Percentiles rank a stretch among this genome's conserved stretches.
Conservation (phyloP, 345 rosid genomes). For the Camelina hispida region DNA sequence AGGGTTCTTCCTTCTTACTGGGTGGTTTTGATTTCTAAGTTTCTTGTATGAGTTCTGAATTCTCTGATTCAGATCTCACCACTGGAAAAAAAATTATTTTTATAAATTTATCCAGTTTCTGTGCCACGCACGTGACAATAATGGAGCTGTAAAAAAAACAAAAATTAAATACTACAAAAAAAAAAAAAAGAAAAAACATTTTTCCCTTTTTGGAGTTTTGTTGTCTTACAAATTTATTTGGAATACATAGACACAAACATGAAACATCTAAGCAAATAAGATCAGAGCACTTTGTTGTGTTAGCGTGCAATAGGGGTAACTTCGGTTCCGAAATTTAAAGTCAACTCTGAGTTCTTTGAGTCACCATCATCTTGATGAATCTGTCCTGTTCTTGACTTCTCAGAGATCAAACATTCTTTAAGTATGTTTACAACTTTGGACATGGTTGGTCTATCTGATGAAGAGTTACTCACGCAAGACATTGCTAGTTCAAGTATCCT, state of each 20-base stretch:
- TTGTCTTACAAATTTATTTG: conserved; percentile 1
- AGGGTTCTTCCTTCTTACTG: conserved; percentile 33
- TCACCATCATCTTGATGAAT: conserved; percentile 22
- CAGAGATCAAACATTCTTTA: conserved; percentile 37
- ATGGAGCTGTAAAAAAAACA: not conserved
- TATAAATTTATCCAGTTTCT: not conserved
- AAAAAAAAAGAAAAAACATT: no score
- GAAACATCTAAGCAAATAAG: not conserved
- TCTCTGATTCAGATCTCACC: conserved; percentile 35
- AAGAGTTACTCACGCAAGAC: conserved; percentile 33
- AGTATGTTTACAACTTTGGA: conserved; percentile 25
- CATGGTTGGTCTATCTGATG: conserved; percentile 44
- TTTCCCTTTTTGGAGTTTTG: not conserved
- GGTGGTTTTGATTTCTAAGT: not conserved
- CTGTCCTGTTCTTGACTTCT: conserved; percentile 20
- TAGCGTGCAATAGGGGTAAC: conserved; percentile 36
- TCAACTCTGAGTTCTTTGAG: conserved; percentile 33
- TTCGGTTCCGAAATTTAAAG: conserved; percentile 10
- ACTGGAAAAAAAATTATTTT: conserved; percentile 5
- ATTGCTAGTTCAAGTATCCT: conserved; percentile 44
- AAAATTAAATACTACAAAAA: no score
- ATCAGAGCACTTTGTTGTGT: not conserved
- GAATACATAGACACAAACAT: not conserved
- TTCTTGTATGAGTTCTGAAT: not conserved
- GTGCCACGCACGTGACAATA: conserved; percentile 41